Percentiles rank a stretch among this genome's conserved stretches.
Conservation (phyloP, 2,329 filamentous ascomycete genomes). For the Mycosphaerella sp. region DNA sequence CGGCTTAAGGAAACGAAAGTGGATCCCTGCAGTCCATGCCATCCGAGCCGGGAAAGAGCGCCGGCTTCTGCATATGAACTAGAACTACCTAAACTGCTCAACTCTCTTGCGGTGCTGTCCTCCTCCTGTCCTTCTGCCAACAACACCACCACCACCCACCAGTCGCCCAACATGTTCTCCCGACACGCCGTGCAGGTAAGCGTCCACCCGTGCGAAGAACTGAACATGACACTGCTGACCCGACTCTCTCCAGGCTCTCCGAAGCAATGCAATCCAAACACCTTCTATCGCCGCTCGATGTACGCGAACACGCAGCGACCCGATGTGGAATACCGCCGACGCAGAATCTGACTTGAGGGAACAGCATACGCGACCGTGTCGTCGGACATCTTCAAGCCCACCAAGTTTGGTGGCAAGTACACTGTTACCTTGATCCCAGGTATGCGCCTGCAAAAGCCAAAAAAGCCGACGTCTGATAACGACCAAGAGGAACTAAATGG, state of each 20-base stretch:
- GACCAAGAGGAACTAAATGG: constrained; percentile 12
- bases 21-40: too few relatives aligned
- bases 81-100: too few relatives aligned
- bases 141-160: not conserved
- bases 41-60: too few relatives aligned
- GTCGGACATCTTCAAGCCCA: constrained; percentile 97
- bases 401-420: constrained; percentile 99
- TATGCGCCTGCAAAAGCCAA: constrained; percentile 36
- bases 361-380: constrained; percentile 69
- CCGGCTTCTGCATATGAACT: too few relatives aligned
- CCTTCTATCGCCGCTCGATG: constrained; percentile 50
- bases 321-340: constrained; percentile 10
- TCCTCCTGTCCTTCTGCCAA: too few relatives aligned
- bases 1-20: too few relatives aligned
- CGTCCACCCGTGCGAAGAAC: constrained; percentile 4
- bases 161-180: constrained; percentile 20
- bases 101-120: too few relatives aligned
- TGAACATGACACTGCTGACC: constrained; percentile 21
- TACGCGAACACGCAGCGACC: constrained; percentile 35
- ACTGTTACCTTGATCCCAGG: constrained; percentile 97
- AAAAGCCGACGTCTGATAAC: constrained; percentile 12
- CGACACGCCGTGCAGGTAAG: constrained; percentile 23
- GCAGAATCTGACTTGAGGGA: constrained; percentile 16
- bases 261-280: constrained; percentile 47
- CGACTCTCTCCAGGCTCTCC: constrained; percentile 43